A percentile compares a stretch with the other conserved stretches of the same genome.
Evolutionary conservation across 73 alveolate genomes (phyloP).

Genomic region (Paramecium sexaurelia): DNA sequence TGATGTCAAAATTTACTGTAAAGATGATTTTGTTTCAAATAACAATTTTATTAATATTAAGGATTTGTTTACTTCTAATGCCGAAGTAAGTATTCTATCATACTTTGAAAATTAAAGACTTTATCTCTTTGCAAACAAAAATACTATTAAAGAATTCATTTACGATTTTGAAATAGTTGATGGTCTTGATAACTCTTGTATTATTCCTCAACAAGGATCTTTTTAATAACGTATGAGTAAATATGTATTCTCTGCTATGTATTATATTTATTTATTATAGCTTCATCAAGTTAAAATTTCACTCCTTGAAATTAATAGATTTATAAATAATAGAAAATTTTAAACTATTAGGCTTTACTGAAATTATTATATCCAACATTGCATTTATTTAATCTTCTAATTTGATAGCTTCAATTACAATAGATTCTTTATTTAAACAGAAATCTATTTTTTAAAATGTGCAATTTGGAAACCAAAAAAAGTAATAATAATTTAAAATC

Average conservation of each 20-base stretch:
- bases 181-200: background rate
- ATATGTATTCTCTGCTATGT: background rate
- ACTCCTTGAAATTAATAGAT: background rate
- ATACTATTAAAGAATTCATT: background rate
- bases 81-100: background rate
- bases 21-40: background rate
- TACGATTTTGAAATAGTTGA: background rate
- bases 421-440: background rate
- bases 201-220: background rate
- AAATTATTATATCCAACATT: background rate
- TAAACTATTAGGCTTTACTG: background rate
- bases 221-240: background rate
- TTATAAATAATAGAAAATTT: background rate
- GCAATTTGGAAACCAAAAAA: background rate
- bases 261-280: background rate
- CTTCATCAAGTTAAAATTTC: background rate
- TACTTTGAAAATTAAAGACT: background rate
- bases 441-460: background rate
- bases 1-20: background rate
- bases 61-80: background rate
- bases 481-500: background rate
- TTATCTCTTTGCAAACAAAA: background rate
- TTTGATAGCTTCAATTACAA: background rate
- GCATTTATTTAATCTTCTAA: background rate
- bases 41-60: background rate